A percentile compares a stretch with the other conserved stretches of the same genome.
phyloP scores from a whole-genome alignment of 1,284 basidiomycete species.

The Cutaneotrichosporon cavernicola region DNA sequence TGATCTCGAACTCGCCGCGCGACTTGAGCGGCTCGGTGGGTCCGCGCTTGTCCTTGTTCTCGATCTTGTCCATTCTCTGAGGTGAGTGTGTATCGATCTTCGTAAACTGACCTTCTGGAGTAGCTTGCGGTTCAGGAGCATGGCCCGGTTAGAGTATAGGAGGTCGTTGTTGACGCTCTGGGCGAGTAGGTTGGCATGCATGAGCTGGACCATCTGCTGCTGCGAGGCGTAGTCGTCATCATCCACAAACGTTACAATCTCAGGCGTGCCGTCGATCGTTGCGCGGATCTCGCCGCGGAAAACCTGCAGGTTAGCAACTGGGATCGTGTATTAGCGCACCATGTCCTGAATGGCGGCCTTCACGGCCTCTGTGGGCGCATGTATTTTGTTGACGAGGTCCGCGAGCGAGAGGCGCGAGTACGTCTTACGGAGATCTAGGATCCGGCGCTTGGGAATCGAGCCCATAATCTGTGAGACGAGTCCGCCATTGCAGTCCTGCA shows the following conservation, averaged over 20 bases:
- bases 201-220: slow-evolving; percentile 23
- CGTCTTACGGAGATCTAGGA: slow-evolving; percentile 34
- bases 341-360: slow-evolving; percentile 29
- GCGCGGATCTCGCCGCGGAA: slow-evolving; percentile 27
- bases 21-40: slow-evolving; percentile 10
- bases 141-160: slow-evolving; percentile 22
- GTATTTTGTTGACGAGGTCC: slow-evolving; percentile 33
- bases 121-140: slow-evolving; percentile 36
- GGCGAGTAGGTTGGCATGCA: slow-evolving; percentile 23
- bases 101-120: slow-evolving; percentile 37
- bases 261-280: slow-evolving; percentile 18
- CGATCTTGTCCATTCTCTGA: slow-evolving; percentile 18
- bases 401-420: slow-evolving; percentile 39
- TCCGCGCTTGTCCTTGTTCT: slow-evolving; percentile 16
- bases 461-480: slow-evolving; percentile 35
- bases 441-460: slow-evolving; percentile 36
- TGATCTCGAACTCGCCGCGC: slow-evolving; percentile 1
- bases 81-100: not conserved
- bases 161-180: slow-evolving; percentile 32
- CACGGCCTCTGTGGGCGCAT: slow-evolving; percentile 13
- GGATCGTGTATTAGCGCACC: slow-evolving; percentile 27
- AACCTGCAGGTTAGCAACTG: slow-evolving; percentile 21
- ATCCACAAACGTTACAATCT: slow-evolving; percentile 39
- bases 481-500: slow-evolving; percentile 43
- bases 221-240: slow-evolving; percentile 28